phyloP scores from a whole-genome alignment of 441 rosid genomes.

The Croton setiger region DNA sequence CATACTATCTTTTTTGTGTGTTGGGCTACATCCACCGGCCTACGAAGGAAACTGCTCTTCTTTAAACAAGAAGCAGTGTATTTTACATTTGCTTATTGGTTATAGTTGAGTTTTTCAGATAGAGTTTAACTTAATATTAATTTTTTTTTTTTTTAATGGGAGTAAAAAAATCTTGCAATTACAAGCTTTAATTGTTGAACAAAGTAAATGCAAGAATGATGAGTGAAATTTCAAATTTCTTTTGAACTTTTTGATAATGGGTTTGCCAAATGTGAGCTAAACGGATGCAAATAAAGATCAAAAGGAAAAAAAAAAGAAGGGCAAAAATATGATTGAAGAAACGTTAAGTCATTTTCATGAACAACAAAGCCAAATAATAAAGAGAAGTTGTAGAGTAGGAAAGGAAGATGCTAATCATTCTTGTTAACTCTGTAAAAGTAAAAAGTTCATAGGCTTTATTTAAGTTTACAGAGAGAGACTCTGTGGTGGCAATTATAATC shows the following conservation, averaged over 20 bases:
- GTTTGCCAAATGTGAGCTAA: neutral
- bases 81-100: too few relatives aligned
- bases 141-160: too few relatives aligned
- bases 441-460: neutral
- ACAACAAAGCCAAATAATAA: neutral
- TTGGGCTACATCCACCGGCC: conserved; percentile 20
- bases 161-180: too few relatives aligned
- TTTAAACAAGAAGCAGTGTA: too few relatives aligned
- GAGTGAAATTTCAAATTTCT: too few relatives aligned
- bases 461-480: neutral
- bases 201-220: too few relatives aligned
- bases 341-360: neutral
- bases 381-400: neutral
- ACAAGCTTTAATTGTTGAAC: too few relatives aligned
- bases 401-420: conserved; percentile 8
- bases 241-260: neutral
- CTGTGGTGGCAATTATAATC: conserved; percentile 13
- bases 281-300: neutral
- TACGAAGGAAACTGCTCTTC: neutral
- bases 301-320: neutral
- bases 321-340: neutral
- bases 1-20: neutral
- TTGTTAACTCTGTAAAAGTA: neutral
- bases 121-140: too few relatives aligned
- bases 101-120: too few relatives aligned